Evolutionary conservation across 2,329 filamentous ascomycete species (phyloP).

Genomic region (Stagonosporopsis chrysanthemi): DNA sequence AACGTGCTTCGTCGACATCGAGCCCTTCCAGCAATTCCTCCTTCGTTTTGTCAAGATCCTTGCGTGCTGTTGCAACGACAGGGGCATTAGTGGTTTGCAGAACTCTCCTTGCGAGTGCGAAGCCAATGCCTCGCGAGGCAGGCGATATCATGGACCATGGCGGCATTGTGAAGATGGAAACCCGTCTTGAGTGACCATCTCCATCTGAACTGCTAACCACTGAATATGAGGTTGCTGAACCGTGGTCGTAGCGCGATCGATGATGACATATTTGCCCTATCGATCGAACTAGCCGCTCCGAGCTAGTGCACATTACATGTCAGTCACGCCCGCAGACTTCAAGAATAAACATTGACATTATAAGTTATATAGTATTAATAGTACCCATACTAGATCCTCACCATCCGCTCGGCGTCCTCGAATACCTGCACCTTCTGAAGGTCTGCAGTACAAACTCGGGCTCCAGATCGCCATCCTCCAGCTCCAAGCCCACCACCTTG

Average conservation of each 20-base stretch:
- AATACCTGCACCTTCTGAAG: slow-evolving; percentile 17
- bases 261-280: slow-evolving; percentile 40
- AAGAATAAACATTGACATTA: slow-evolving; percentile 3
- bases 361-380: neutral
- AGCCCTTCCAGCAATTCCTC: slow-evolving; percentile 60
- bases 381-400: slow-evolving; percentile 3
- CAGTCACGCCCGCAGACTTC: neutral
- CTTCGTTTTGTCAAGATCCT: slow-evolving; percentile 58
- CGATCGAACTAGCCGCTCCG: slow-evolving; percentile 29
- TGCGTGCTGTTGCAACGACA: slow-evolving; percentile 67
- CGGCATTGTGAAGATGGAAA: slow-evolving; percentile 43
- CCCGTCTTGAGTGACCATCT: neutral
- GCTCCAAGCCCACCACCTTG: slow-evolving; percentile 36
- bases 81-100: slow-evolving; percentile 65
- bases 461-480: slow-evolving; percentile 31
- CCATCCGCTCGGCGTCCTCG: slow-evolving; percentile 17
- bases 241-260: slow-evolving; percentile 34
- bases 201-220: slow-evolving; percentile 17
- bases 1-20: slow-evolving; percentile 54
- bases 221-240: slow-evolving; percentile 7
- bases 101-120: slow-evolving; percentile 66
- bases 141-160: slow-evolving; percentile 64
- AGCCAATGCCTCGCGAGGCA: slow-evolving; percentile 69
- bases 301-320: neutral
- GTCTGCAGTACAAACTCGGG: slow-evolving; percentile 28